phyloP scores from a whole-genome alignment of 257 asterid genomes.

The Hygrophila difformis region DNA sequence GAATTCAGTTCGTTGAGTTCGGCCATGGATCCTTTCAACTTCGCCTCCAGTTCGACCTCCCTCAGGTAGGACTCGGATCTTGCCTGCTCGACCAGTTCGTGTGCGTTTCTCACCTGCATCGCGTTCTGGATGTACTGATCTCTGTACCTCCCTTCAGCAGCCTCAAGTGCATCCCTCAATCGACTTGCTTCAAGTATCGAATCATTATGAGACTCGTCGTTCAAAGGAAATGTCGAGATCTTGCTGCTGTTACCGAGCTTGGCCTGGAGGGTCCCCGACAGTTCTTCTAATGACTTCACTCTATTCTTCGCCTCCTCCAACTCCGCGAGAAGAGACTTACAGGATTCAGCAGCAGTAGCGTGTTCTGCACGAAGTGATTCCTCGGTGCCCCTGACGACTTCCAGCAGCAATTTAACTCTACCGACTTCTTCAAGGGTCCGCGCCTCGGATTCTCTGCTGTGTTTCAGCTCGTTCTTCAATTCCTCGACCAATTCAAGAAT shows the following conservation, averaged over 20 bases:
- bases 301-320: slow-evolving; percentile 48
- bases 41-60: slow-evolving; percentile 52
- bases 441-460: slow-evolving; percentile 57
- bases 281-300: slow-evolving; percentile 47
- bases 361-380: slow-evolving; percentile 41
- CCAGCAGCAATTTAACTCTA: slow-evolving; percentile 49
- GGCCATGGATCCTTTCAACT: slow-evolving; percentile 24
- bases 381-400: slow-evolving; percentile 39
- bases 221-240: slow-evolving; percentile 11
- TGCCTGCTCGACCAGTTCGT: slow-evolving; percentile 49
- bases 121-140: slow-evolving; percentile 57
- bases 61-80: slow-evolving; percentile 31
- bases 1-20: slow-evolving; percentile 43
- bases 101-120: slow-evolving; percentile 55
- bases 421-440: slow-evolving; percentile 47
- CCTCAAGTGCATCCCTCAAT: slow-evolving; percentile 53
- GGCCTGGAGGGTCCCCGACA: slow-evolving; percentile 36
- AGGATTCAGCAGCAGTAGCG: slow-evolving; percentile 28
- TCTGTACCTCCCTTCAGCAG: slow-evolving; percentile 55
- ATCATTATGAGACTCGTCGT: background rate
- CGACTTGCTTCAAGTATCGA: slow-evolving; percentile 35
- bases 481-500: slow-evolving; percentile 54
- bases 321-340: slow-evolving; percentile 39
- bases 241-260: slow-evolving; percentile 21
- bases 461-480: slow-evolving; percentile 46